Evolutionary conservation across 108 stramenopile species (phyloP).

Genomic region (Bacterosira constricta): DNA sequence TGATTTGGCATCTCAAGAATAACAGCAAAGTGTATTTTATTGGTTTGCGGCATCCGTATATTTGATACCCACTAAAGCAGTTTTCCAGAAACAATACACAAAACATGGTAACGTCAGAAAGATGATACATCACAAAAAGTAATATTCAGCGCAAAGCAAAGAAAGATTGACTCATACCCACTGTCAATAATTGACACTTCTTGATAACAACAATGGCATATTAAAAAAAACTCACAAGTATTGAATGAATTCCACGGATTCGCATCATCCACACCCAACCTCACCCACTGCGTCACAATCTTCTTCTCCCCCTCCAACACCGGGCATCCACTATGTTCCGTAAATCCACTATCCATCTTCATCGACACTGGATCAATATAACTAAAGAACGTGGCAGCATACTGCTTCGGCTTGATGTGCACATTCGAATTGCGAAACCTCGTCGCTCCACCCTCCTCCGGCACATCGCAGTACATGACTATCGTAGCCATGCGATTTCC

Average conservation of each 20-base stretch:
- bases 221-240: slow-evolving; percentile 47
- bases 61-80: slow-evolving; percentile 41
- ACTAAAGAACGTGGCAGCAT: slow-evolving; percentile 88
- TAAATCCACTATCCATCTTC: slow-evolving; percentile 78
- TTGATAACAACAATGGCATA: background rate
- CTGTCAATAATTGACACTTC: no score
- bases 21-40: background rate
- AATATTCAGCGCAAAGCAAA: background rate
- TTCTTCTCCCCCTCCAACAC: slow-evolving; percentile 92
- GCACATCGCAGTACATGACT: slow-evolving; percentile 92
- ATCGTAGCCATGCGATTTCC: slow-evolving; percentile 93
- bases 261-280: slow-evolving; percentile 85
- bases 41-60: slow-evolving; percentile 42
- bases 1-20: no score
- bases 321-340: slow-evolving; percentile 93
- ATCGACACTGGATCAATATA: slow-evolving; percentile 78
- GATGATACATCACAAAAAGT: background rate
- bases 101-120: background rate
- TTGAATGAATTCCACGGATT: slow-evolving; percentile 88
- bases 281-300: slow-evolving; percentile 97
- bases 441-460: slow-evolving; percentile 85
- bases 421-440: slow-evolving; percentile 88
- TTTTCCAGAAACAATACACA: background rate
- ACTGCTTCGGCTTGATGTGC: slow-evolving; percentile 75
- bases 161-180: background rate